Percentiles rank a stretch among this genome's conserved stretches.
phyloP scores from a whole-genome alignment of 805 yeast species.

The Soucietia sequanensis region DNA sequence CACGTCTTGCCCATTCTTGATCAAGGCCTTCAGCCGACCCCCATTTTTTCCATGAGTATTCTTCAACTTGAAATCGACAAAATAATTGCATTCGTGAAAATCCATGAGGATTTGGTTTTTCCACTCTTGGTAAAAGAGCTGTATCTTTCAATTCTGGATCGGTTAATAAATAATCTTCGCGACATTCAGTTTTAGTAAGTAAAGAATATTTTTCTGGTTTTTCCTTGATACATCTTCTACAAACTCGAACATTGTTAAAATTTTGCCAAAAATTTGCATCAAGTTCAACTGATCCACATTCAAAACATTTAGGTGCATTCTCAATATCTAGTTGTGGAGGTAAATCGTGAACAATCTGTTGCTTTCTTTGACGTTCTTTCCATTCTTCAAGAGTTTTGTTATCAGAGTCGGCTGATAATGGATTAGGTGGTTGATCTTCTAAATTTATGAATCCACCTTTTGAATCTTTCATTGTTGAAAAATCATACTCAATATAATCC shows the following conservation, averaged over 20 bases:
- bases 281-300: constrained; percentile 78
- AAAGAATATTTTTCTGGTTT: constrained; percentile 86
- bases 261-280: constrained; percentile 68
- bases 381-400: constrained; percentile 42
- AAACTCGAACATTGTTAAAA: constrained; percentile 70
- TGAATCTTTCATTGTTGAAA: constrained; percentile 85
- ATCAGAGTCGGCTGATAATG: constrained; percentile 17
- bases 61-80: constrained; percentile 89
- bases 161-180: constrained; percentile 86
- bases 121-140: constrained; percentile 67
- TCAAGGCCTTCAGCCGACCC: constrained; percentile 86
- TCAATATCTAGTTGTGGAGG: constrained; percentile 74
- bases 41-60: constrained; percentile 92
- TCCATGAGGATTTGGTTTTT: constrained; percentile 93
- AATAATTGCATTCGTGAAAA: constrained; percentile 92
- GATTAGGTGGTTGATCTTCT: constrained; percentile 9
- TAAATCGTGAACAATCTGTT: constrained; percentile 44
- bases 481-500: constrained; percentile 81
- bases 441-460: constrained; percentile 74
- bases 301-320: constrained; percentile 77
- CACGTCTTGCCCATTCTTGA: constrained; percentile 87
- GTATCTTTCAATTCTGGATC: constrained; percentile 87
- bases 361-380: constrained; percentile 44
- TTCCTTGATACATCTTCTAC: constrained; percentile 70
- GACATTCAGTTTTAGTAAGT: constrained; percentile 92